Evolutionary conservation across 2,329 filamentous ascomycete genomes (phyloP), one percentile per base, ranked within the genome.

Genomic region (Plectosphaerella plurivora): DNA sequence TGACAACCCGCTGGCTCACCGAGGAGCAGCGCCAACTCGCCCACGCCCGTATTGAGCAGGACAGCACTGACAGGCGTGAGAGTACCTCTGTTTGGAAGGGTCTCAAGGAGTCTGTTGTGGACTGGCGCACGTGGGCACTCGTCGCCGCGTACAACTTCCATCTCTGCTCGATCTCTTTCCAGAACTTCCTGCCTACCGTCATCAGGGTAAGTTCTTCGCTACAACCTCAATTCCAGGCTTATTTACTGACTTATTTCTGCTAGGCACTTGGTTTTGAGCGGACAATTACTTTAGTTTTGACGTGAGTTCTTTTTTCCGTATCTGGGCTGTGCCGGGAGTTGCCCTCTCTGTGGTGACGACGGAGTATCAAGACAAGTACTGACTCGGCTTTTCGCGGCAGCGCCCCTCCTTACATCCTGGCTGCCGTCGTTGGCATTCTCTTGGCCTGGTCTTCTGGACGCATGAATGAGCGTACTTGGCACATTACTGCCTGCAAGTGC

Each of bases 151-250:
- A 63, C 39, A 58, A 63, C 51, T 54, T 62, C 47, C 60, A 60
- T 45, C 56, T 64, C 12, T 72, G 73, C 8, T 74, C 74, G 14
- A 75, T 73, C 42, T 87, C 88, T 5, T 91, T 84, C 66, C 87
- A 83, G 48, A 91, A 87, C 0, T 92, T 92, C 63, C 70, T 93
- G 45, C 91, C 91, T 0, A 88, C 84, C 16, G 95, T 95, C 63
- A 87, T 96, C 57, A 20, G 18, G 36, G 39, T 42, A 18, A 42
- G 39, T 18, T 10, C 36, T 28, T 28, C 25, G 25, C 25, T 10
- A 28, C n/a, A 10, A 5, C 25, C 25, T 28, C 25, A 5, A 28
- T 28, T 28, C 25, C 10, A n/a, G n/a, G n/a, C n/a, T n/a, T n/a
- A n/a, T n/a, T n/a, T n/a, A n/a, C 25, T 28, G 25, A 28, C 25